A percentile compares a stretch with the other conserved stretches of the same genome.
Evolutionary conservation across 2,329 filamentous ascomycete species (phyloP).

Genomic region (Trichoderma atroviride): DNA sequence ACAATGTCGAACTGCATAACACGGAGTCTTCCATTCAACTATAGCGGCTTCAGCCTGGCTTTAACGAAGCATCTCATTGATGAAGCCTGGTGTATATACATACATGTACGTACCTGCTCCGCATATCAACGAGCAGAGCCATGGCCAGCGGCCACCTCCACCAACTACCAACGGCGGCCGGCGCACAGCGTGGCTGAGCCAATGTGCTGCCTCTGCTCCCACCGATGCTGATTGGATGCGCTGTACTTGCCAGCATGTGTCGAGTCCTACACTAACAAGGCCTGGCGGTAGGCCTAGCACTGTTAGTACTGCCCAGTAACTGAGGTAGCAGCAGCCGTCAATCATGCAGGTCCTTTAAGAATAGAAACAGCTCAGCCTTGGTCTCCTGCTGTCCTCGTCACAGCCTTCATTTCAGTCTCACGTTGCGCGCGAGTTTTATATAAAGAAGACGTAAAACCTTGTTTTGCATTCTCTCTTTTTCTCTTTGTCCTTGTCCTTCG

Average conservation of each 20-base stretch:
- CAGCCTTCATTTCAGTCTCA: neutral
- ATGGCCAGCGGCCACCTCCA: conserved; percentile 21
- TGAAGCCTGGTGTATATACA: neutral
- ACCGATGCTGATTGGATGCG: conserved; percentile 13
- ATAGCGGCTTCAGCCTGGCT: neutral
- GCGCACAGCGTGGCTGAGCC: conserved; percentile 24
- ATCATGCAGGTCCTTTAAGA: conserved; percentile 1
- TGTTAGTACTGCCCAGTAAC: neutral
- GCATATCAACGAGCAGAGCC: neutral
- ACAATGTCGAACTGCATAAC: neutral
- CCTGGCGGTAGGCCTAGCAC: neutral
- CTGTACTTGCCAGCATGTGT: neutral
- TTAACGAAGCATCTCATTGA: neutral
- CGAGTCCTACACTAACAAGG: conserved; percentile 8
- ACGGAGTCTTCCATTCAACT: neutral
- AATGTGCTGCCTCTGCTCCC: neutral
- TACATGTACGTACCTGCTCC: neutral
- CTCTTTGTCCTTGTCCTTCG: neutral
- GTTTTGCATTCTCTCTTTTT: neutral
- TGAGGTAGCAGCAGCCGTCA: neutral
- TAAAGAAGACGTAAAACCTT: neutral
- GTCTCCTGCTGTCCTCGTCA: neutral
- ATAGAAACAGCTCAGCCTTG: conserved; percentile 9
- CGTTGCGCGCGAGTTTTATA: neutral
- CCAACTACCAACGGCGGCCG: conserved; percentile 23